Percentiles rank a stretch among this genome's conserved stretches.
Evolutionary conservation across 306 rosid genomes (phyloP).

Genomic region (Quercus gilva): DNA sequence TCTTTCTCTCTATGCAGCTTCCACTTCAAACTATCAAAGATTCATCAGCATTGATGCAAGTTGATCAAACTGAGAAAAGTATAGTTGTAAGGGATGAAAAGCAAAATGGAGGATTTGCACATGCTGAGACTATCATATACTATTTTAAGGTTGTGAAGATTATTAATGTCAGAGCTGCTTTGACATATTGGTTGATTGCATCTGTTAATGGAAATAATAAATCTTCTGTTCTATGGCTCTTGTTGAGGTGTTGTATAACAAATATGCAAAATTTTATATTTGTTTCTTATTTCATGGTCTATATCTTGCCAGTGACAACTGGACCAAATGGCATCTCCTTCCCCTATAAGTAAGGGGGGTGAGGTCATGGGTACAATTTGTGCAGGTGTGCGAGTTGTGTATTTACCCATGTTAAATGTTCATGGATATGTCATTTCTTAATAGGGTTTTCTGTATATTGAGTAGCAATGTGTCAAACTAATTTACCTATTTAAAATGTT

Average conservation of each 20-base stretch:
- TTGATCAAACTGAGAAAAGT: conserved; percentile 41
- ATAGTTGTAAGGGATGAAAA: conserved; percentile 22
- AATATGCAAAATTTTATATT: neutral
- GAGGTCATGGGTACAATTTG: neutral
- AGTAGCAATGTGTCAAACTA: neutral
- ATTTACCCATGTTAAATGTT: neutral
- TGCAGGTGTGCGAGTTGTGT: neutral
- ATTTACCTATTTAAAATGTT: neutral
- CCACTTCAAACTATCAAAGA: conserved; percentile 36
- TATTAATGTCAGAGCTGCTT: neutral
- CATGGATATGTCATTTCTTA: neutral
- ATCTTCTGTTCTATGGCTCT: neutral
- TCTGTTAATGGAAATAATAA: conserved; percentile 12
- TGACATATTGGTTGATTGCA: neutral
- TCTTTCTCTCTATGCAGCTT: conserved; percentile 33
- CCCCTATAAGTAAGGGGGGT: too few species aligned
- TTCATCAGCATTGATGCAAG: conserved; percentile 44
- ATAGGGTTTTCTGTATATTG: conserved; percentile 5
- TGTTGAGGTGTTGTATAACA: neutral
- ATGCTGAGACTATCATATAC: conserved; percentile 52
- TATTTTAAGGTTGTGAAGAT: conserved; percentile 48
- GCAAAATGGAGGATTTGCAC: conserved; percentile 45
- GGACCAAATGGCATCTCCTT: neutral
- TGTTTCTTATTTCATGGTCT: neutral
- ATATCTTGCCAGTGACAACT: neutral